Percentiles rank a stretch among this genome's conserved stretches.
These are phyloP conservation scores for Spizellomyces sp. DNA, from an alignment of 192 early-diverging fungal species.

Conservation along the genomic window DNA sequence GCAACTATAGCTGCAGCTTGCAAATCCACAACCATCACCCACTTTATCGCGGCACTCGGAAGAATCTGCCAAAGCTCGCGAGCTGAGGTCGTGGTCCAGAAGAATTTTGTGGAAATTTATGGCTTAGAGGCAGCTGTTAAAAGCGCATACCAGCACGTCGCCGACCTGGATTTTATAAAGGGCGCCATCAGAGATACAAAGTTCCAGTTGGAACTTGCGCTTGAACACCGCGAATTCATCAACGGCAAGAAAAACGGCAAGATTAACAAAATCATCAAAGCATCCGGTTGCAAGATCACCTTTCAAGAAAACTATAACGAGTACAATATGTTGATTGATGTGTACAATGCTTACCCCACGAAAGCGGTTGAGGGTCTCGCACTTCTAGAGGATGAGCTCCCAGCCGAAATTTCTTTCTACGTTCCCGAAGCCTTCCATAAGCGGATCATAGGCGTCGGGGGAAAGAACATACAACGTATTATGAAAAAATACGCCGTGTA, in stretches of 20 bases:
- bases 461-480: constrained; percentile 87
- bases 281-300: constrained; percentile 66
- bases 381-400: constrained; percentile 79
- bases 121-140: constrained; percentile 68
- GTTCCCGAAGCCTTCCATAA: constrained; percentile 84
- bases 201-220: constrained; percentile 74
- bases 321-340: constrained; percentile 82
- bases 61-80: constrained; percentile 54
- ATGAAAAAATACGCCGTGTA: constrained; percentile 90
- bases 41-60: constrained; percentile 43
- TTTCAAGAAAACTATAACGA: constrained; percentile 73
- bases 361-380: constrained; percentile 69
- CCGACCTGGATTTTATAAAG: constrained; percentile 54
- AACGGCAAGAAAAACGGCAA: constrained; percentile 89
- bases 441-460: constrained; percentile 85
- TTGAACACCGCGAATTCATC: constrained; percentile 84
- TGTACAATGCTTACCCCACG: constrained; percentile 54
- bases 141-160: constrained; percentile 58
- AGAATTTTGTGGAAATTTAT: constrained; percentile 66
- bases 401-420: constrained; percentile 82
- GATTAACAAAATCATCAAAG: constrained; percentile 82
- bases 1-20: neutral
- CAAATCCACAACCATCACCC: constrained; percentile 21
- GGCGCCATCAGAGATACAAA: constrained; percentile 60
- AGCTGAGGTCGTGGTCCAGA: constrained; percentile 65